Percentiles rank a stretch among this genome's conserved stretches.
Conservation (phyloP, 257 asterid genomes). For the Orobanche coerulescens region DNA sequence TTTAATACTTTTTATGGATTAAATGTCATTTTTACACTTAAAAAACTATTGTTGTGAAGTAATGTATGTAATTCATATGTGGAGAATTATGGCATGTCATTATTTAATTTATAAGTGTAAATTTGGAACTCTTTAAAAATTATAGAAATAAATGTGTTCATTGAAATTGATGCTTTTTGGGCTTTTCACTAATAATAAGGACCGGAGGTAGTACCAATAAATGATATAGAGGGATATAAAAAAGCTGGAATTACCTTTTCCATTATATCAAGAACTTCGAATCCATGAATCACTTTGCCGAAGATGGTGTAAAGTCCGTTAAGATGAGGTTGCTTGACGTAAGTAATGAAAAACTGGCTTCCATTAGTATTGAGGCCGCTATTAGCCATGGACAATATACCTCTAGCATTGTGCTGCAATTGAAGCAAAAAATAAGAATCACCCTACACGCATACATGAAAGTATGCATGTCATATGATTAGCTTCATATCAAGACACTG, state of each 20-base stretch:
- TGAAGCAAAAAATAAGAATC: conserved; percentile 6
- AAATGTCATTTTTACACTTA: no score
- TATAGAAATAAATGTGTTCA: no score
- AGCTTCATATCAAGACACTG: no score
- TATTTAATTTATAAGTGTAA: no score
- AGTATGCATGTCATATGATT: background rate
- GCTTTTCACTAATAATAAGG: no score
- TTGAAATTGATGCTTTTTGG: no score
- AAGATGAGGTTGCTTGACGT: conserved; percentile 89
- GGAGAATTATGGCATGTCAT: no score
- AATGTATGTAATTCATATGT: no score
- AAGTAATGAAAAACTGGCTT: conserved; percentile 84
- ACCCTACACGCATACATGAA: background rate
- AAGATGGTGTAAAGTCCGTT: conserved; percentile 85
- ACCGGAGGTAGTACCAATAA: background rate
- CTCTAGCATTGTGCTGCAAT: conserved; percentile 94
- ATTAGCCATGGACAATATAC: conserved; percentile 89
- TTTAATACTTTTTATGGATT: no score
- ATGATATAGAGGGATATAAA: background rate
- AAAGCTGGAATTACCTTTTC: conserved; percentile 56
- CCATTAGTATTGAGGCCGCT: conserved; percentile 96
- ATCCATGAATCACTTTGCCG: conserved; percentile 93
- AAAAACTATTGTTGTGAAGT: no score
- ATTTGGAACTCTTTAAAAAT: no score
- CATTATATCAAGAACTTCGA: conserved; percentile 95